A percentile compares a stretch with the other conserved stretches of the same genome.
Evolutionary conservation across 495 filamentous ascomycete species (phyloP).

Genomic region (Neurospora terricola): DNA sequence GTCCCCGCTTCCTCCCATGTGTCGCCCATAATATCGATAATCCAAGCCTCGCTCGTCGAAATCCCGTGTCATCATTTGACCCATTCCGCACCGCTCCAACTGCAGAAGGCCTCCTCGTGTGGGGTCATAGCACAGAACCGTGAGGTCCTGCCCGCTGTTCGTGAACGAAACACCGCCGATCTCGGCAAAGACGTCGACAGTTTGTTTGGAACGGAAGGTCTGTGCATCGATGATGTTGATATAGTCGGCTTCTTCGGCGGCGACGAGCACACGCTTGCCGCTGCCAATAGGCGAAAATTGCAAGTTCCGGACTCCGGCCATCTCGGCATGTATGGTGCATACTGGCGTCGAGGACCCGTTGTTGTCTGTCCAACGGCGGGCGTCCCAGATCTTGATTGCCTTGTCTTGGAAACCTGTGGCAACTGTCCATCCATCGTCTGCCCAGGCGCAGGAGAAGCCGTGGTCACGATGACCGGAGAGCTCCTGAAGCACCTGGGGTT

Average conservation of each 20-base stretch:
- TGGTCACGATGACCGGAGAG: constrained; percentile 68
- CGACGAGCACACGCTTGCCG: constrained; percentile 62
- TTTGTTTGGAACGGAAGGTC: constrained; percentile 58
- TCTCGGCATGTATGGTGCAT: constrained; percentile 56
- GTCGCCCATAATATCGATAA: neutral
- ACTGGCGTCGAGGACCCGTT: constrained; percentile 39
- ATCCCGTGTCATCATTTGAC: constrained; percentile 27
- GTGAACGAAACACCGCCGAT: constrained; percentile 68
- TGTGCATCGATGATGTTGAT: constrained; percentile 69
- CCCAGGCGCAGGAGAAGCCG: constrained; percentile 88
- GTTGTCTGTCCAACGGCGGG: constrained; percentile 53
- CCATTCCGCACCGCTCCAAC: constrained; percentile 49
- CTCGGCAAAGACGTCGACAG: constrained; percentile 78
- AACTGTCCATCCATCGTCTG: constrained; percentile 76
- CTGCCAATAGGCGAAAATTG: constrained; percentile 72
- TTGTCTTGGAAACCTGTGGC: constrained; percentile 89
- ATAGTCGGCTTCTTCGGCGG: constrained; percentile 77
- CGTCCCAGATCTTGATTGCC: constrained; percentile 77
- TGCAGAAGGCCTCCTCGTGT: constrained; percentile 73
- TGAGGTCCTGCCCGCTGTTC: constrained; percentile 60
- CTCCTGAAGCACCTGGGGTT: constrained; percentile 32
- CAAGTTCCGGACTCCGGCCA: constrained; percentile 68
- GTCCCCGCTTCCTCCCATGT: constrained; percentile 3
- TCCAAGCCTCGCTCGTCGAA: neutral
- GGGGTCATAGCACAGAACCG: constrained; percentile 64